Evolutionary conservation across 2,329 filamentous ascomycete genomes (phyloP).

Genomic region (Nemania sp.): DNA sequence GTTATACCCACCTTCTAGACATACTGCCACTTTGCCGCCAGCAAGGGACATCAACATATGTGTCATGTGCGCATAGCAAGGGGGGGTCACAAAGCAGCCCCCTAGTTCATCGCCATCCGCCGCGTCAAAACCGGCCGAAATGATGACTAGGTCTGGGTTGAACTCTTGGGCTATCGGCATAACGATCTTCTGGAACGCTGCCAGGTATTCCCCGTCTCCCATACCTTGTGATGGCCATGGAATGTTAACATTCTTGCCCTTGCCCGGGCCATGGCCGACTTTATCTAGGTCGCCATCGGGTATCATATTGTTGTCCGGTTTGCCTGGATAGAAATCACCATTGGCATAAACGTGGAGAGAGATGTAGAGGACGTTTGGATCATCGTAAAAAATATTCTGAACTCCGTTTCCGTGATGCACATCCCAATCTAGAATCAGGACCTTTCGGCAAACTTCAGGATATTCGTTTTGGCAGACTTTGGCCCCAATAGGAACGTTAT

Average conservation of each 20-base stretch:
- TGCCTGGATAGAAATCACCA: constrained; percentile 86
- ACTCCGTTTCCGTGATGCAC: constrained; percentile 89
- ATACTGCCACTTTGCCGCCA: constrained; percentile 88
- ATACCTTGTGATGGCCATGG: constrained; percentile 79
- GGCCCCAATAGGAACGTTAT: constrained; percentile 96
- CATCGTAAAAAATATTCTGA: constrained; percentile 94
- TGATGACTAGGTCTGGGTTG: constrained; percentile 91
- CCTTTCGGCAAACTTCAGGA: constrained; percentile 83
- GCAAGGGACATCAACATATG: constrained; percentile 98
- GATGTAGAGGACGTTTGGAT: constrained; percentile 95
- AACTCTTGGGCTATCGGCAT: constrained; percentile 98
- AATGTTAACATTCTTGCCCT: constrained; percentile 75
- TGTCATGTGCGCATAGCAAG: constrained; percentile 98
- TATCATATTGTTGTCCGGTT: constrained; percentile 66
- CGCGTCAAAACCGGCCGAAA: constrained; percentile 96
- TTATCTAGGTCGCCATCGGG: constrained; percentile 73
- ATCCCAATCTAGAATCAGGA: constrained; percentile 94
- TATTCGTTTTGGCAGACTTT: constrained; percentile 86
- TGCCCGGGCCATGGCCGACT: constrained; percentile 65
- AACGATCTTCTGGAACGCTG: constrained; percentile 93
- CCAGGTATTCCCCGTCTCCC: constrained; percentile 97
- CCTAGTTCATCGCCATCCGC: constrained; percentile 93
- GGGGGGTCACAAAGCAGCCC: constrained; percentile 89
- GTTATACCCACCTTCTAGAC: constrained; percentile 96
- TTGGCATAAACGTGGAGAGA: constrained; percentile 90